phyloP scores from a whole-genome alignment of 2,329 filamentous ascomycete species.

The Calonectria pseudoturangicola region DNA sequence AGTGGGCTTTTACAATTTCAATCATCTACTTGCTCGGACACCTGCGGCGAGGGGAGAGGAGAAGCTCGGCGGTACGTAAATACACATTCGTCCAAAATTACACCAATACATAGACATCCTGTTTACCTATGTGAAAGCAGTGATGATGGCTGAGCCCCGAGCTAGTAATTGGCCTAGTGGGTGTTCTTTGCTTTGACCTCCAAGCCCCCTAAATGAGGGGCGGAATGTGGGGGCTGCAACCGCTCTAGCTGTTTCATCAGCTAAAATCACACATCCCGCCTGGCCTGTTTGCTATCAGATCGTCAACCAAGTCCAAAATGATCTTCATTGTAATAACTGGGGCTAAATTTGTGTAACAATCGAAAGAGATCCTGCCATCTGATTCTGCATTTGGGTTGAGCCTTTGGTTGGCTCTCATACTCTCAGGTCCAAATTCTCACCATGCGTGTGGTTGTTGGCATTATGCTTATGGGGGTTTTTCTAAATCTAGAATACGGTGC shows the following conservation, averaged over 20 bases:
- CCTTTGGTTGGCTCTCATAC: background rate
- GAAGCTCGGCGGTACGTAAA: too few species aligned
- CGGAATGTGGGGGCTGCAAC: background rate
- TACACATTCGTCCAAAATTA: too few species aligned
- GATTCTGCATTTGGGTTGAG: background rate
- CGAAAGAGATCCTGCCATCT: background rate
- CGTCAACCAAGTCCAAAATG: background rate
- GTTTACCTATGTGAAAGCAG: background rate
- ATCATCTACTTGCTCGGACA: background rate
- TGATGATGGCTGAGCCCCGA: background rate
- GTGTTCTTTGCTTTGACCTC: background rate
- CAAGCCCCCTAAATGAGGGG: background rate
- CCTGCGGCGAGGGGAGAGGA: too few species aligned
- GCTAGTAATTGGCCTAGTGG: too few species aligned
- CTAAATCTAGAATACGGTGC: too few species aligned
- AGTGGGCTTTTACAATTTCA: background rate
- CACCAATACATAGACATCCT: too few species aligned
- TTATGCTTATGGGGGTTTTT: too few species aligned
- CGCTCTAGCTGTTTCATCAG: background rate
- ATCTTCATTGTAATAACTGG: background rate
- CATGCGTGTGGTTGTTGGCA: too few species aligned
- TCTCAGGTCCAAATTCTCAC: too few species aligned
- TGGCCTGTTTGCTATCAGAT: background rate
- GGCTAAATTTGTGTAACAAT: background rate
- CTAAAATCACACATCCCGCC: background rate